These are phyloP conservation scores for Talaromyces borbonicus DNA, from an alignment of 495 filamentous ascomycete species.

Conservation along the genomic window DNA sequence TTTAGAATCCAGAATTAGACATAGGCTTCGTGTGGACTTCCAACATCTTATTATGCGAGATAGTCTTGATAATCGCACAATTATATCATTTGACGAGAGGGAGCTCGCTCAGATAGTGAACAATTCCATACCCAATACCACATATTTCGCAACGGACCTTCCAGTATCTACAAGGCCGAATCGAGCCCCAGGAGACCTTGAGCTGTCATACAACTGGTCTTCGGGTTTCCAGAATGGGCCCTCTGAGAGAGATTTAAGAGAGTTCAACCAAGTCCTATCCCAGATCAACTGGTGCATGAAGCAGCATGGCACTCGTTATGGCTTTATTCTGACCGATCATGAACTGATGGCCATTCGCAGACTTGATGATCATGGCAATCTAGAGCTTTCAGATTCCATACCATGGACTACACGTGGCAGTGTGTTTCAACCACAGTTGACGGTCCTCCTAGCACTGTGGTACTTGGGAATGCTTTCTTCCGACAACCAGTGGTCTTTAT, in stretches of 20 bases:
- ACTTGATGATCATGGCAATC: constrained; percentile 9
- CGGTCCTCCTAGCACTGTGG: constrained; percentile 14
- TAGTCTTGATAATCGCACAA: background rate
- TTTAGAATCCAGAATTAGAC: constrained; percentile 3
- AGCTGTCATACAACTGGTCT: constrained; percentile 13
- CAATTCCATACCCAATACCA: constrained; percentile 8
- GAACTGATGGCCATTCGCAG: constrained; percentile 15
- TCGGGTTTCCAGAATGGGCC: constrained; percentile 4
- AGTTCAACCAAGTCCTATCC: constrained; percentile 7
- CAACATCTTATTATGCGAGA: background rate
- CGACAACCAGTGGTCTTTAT: constrained; percentile 6
- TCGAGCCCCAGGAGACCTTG: constrained; percentile 10
- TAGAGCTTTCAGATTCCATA: constrained; percentile 10
- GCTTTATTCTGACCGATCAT: constrained; percentile 13
- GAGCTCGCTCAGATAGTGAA: constrained; percentile 4
- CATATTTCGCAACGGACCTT: constrained; percentile 9
- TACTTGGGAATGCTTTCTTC: constrained; percentile 17
- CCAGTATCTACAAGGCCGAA: constrained; percentile 4
- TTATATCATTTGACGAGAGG: constrained; percentile 8
- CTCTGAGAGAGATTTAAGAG: background rate
- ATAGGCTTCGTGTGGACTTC: constrained; percentile 10
- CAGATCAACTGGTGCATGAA: constrained; percentile 13
- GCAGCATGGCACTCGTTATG: constrained; percentile 10
- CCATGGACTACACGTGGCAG: constrained; percentile 8
- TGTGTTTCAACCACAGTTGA: constrained; percentile 5